Base-by-base conservation (phyloP, 176 grass and related monocot genomes). In the Oryza glumipatula region DNA sequence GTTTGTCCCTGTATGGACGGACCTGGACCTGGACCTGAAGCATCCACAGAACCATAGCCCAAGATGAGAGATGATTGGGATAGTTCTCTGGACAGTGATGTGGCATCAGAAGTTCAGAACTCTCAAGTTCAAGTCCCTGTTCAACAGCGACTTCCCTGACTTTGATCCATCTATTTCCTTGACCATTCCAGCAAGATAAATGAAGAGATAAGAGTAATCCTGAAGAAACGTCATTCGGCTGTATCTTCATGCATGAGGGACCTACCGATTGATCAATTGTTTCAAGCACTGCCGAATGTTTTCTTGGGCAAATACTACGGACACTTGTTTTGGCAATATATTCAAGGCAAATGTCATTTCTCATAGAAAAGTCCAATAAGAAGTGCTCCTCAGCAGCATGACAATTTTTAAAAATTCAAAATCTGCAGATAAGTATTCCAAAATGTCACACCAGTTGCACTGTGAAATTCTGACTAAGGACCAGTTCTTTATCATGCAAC, bases 381-480 rank as follows among this genome's bases (percentile, higher is more conserved):
- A 23, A 14, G 6, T 11, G 28, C 21, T 7, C 56, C 38, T 41
- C 17, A 33, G 4, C 52, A 36, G 12, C 67, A 86, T 79, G 49
- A 48, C 26, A 32, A 32, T 32, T 19, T 64, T 4, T 9, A 49
- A 17, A 8, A 65, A 26, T 67, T 86, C 84, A 49, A 19, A 46
- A 47, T 26, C 72, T 39, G 10, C 68, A 21, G 78, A 79, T 39
- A 79, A 72, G 65, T 39, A 3, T 79, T 54, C 76, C 39, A 80
- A 39, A 16, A 51, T 26, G 54, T n/a, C 5, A 9, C 39, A 22
- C 26, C 26, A 47, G 10, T 32, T 13, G 48, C 28, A 21, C 72
- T 47, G 80, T 32, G 9, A 49, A 60, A 71, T 72, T 84, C 68
- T 77, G 88, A 89, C 82, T 16, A 70, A 70, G 44, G 17, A 65